These are phyloP conservation scores for Pachyrhizus erosus DNA, from an alignment of 306 rosid species.

Conservation along the genomic window DNA sequence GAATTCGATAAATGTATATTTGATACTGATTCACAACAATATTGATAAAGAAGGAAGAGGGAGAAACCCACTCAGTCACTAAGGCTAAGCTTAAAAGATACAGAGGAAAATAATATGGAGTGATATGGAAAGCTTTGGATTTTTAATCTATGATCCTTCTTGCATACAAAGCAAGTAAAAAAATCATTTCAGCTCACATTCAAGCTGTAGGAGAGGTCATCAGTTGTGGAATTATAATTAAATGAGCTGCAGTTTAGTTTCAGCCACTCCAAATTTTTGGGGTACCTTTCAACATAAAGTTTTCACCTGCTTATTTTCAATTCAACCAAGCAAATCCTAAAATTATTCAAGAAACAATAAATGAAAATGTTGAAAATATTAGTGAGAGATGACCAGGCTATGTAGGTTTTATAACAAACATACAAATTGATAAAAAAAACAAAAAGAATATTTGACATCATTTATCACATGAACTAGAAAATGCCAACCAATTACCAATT, in stretches of 20 bases:
- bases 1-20: not conserved
- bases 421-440: not conserved
- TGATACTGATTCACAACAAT: not conserved
- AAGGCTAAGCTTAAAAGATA: not conserved
- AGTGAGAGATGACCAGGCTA: not conserved
- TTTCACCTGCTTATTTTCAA: constrained; percentile 26
- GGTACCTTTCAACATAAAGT: not conserved
- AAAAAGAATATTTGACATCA: not conserved
- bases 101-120: not conserved
- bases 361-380: constrained; percentile 1
- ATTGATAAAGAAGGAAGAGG: not conserved
- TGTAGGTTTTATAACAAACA: not conserved
- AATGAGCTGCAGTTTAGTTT: not conserved
- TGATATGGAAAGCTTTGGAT: constrained; percentile 11
- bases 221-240: not conserved
- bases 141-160: not conserved
- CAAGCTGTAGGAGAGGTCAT: not conserved
- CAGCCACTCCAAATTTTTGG: not conserved
- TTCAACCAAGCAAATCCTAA: constrained; percentile 2
- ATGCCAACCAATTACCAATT: constrained; percentile 64
- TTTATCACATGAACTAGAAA: constrained; percentile 10
- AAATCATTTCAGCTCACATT: not conserved
- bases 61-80: not conserved
- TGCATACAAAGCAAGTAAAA: not conserved
- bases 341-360: not conserved